phyloP scores from a whole-genome alignment of 768 basidiomycete species.

The Obba rivulosa region DNA sequence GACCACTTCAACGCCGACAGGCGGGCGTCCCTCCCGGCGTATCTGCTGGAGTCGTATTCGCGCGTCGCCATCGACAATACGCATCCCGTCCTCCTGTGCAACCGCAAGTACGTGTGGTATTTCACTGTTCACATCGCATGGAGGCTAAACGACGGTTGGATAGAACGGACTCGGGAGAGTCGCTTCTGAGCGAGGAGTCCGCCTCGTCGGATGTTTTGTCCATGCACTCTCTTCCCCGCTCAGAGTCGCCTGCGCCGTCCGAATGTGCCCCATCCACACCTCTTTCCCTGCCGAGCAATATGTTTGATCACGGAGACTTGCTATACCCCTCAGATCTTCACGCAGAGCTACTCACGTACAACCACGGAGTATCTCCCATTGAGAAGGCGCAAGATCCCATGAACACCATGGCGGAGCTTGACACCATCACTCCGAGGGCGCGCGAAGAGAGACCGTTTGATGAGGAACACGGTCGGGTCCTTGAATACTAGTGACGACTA shows the following conservation, averaged over 20 bases:
- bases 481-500: too few species aligned
- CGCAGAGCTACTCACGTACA: too few species aligned
- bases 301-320: neutral
- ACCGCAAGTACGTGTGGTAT: neutral
- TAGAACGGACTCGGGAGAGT: neutral
- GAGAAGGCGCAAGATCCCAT: too few species aligned
- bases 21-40: slow-evolving; percentile 11
- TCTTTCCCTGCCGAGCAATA: slow-evolving; percentile 2
- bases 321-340: neutral
- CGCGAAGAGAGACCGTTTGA: too few species aligned
- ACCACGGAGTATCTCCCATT: too few species aligned
- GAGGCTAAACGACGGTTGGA: neutral
- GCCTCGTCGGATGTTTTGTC: slow-evolving; percentile 5
- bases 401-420: too few species aligned
- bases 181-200: slow-evolving; percentile 2
- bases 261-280: slow-evolving; percentile 15
- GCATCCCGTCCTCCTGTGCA: neutral
- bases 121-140: neutral
- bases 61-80: slow-evolving; percentile 3
- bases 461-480: too few species aligned
- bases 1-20: neutral
- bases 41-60: slow-evolving; percentile 13
- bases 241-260: slow-evolving; percentile 7
- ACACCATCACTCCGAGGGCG: too few species aligned
- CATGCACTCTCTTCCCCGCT: slow-evolving; percentile 10